Evolutionary conservation across 257 asterid genomes (phyloP).

Genomic region (Catharanthus roseus): DNA sequence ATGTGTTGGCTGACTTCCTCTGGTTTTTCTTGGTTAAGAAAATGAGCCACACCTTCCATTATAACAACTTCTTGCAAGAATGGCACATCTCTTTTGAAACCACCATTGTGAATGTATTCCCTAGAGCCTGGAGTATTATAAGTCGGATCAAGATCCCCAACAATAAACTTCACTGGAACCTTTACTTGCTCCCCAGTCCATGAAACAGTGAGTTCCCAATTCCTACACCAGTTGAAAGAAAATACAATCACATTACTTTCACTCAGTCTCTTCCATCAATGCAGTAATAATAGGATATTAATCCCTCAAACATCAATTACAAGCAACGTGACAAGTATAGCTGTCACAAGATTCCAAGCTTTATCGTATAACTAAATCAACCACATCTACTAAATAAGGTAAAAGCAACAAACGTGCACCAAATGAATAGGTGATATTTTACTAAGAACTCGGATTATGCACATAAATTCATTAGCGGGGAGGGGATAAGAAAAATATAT

Average conservation of each 20-base stretch:
- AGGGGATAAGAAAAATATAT: neutral
- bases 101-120: constrained; percentile 64
- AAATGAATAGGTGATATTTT: too few species aligned
- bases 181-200: constrained; percentile 60
- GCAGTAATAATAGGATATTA: neutral
- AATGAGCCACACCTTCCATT: constrained; percentile 95
- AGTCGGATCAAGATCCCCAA: constrained; percentile 70
- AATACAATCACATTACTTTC: neutral
- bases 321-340: neutral
- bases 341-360: neutral
- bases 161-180: constrained; percentile 82
- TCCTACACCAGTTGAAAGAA: constrained; percentile 34
- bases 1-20: constrained; percentile 69
- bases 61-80: constrained; percentile 63
- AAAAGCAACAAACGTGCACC: neutral
- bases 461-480: neutral
- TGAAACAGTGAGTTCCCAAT: constrained; percentile 76
- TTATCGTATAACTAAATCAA: neutral
- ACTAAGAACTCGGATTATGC: neutral
- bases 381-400: neutral
- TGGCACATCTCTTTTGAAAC: constrained; percentile 60
- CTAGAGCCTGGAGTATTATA: constrained; percentile 64
- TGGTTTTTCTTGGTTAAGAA: constrained; percentile 68
- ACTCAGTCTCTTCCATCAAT: neutral
- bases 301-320: neutral